A percentile compares a stretch with the other conserved stretches of the same genome.
Evolutionary conservation across 306 rosid genomes (phyloP).

Genomic region (Vicia villosa): DNA sequence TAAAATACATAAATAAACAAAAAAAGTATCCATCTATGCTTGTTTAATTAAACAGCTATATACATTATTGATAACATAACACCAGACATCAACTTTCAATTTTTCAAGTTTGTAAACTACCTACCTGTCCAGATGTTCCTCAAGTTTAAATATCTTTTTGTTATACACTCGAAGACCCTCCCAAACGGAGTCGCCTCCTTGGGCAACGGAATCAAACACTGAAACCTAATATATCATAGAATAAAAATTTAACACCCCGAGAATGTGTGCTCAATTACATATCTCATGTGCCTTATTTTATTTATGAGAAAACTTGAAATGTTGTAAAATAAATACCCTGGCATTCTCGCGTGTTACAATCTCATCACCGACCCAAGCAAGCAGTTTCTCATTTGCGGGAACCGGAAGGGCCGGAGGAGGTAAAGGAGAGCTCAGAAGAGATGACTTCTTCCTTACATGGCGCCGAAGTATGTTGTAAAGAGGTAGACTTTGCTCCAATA

Average conservation of each 20-base stretch:
- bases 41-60: background rate
- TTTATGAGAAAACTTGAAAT: constrained; percentile 19
- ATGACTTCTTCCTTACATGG: constrained; percentile 53
- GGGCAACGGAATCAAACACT: constrained; percentile 82
- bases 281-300: constrained; percentile 21
- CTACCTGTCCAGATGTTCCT: constrained; percentile 87
- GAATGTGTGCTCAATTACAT: constrained; percentile 26
- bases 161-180: constrained; percentile 81
- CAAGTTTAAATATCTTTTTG: constrained; percentile 80
- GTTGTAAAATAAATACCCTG: constrained; percentile 49
- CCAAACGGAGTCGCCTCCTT: constrained; percentile 90
- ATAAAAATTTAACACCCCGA: constrained; percentile 28
- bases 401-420: constrained; percentile 77
- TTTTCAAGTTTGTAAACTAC: constrained; percentile 40
- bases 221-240: constrained; percentile 58
- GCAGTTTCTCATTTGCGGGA: constrained; percentile 77
- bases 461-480: constrained; percentile 70
- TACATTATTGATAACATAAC: background rate
- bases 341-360: constrained; percentile 76
- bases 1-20: too few species aligned
- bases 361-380: constrained; percentile 90
- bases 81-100: constrained; percentile 5
- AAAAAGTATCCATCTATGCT: background rate
- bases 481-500: constrained; percentile 79
- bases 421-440: constrained; percentile 58